A percentile compares a stretch with the other conserved stretches of the same genome.
These are phyloP conservation scores for Lepidium aucheri DNA, from an alignment of 345 rosid genomes.

Conservation along the genomic window DNA sequence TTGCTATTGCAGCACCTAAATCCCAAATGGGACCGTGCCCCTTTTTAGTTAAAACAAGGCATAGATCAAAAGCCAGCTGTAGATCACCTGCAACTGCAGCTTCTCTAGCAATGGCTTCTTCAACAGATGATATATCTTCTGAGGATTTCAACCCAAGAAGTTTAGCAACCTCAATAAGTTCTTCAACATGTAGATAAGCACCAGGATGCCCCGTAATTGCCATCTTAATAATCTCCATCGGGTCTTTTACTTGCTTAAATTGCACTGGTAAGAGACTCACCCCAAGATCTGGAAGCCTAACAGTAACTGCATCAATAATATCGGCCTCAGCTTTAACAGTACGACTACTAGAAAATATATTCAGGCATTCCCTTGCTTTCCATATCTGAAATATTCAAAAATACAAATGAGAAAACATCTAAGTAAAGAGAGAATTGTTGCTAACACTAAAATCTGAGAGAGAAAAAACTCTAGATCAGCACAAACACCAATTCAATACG, in stretches of 20 bases:
- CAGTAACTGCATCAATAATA: constrained; percentile 74
- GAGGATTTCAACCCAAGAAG: constrained; percentile 81
- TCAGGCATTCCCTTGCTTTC: constrained; percentile 96
- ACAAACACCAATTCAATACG: constrained; percentile 2
- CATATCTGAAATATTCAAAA: constrained; percentile 58
- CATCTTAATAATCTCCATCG: constrained; percentile 94
- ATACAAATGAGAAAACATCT: background rate
- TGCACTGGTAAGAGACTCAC: constrained; percentile 84
- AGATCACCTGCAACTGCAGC: constrained; percentile 97
- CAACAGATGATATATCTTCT: constrained; percentile 68
- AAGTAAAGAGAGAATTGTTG: background rate
- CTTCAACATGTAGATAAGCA: constrained; percentile 85
- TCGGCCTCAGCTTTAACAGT: constrained; percentile 78
- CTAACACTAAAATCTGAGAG: background rate
- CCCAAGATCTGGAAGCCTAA: constrained; percentile 88
- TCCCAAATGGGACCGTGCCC: constrained; percentile 98
- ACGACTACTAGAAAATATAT: constrained; percentile 72
- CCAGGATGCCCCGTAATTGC: constrained; percentile 83
- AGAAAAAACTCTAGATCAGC: background rate
- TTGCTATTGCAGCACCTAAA: constrained; percentile 95
- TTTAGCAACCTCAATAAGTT: constrained; percentile 87
- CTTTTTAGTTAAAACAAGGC: constrained; percentile 71
- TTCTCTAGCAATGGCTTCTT: constrained; percentile 99
- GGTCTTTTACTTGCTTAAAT: constrained; percentile 91
- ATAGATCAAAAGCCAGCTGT: constrained; percentile 93